Evolutionary conservation across 352 stramenopile species (phyloP).

Genomic region (Globisporangium middletonii): DNA sequence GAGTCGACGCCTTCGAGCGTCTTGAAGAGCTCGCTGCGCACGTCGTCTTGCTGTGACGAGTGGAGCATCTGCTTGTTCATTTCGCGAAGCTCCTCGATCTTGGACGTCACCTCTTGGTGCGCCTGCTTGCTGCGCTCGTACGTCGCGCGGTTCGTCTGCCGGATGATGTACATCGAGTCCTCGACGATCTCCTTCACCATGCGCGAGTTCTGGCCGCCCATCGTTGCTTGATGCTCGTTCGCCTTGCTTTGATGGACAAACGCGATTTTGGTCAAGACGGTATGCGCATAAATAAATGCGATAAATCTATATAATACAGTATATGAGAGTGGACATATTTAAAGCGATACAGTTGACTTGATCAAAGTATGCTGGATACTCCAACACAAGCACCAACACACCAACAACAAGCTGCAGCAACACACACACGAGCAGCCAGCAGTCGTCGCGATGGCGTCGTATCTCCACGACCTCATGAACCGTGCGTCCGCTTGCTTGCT

Average conservation of each 20-base stretch:
- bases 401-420: conserved; percentile 10
- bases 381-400: conserved; percentile 1
- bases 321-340: too few relatives aligned
- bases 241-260: too few relatives aligned
- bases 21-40: conserved; percentile 50
- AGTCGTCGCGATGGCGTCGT: conserved; percentile 53
- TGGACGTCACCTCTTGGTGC: conserved; percentile 49
- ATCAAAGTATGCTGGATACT: neutral
- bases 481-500: conserved; percentile 38
- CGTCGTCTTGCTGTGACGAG: conserved; percentile 41
- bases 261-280: too few relatives aligned
- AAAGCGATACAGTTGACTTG: too few relatives aligned
- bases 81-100: conserved; percentile 48
- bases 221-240: conserved; percentile 13
- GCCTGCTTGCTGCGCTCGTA: conserved; percentile 59
- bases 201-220: conserved; percentile 76
- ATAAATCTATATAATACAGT: too few relatives aligned
- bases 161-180: conserved; percentile 78
- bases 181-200: conserved; percentile 73
- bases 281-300: neutral
- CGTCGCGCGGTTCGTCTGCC: conserved; percentile 58
- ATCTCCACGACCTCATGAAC: conserved; percentile 81
- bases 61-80: conserved; percentile 62
- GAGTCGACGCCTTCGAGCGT: conserved; percentile 42
- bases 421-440: conserved; percentile 1